These are phyloP conservation scores for Eucalyptus caleyi DNA, from an alignment of 345 rosid species.

Conservation along the genomic window DNA sequence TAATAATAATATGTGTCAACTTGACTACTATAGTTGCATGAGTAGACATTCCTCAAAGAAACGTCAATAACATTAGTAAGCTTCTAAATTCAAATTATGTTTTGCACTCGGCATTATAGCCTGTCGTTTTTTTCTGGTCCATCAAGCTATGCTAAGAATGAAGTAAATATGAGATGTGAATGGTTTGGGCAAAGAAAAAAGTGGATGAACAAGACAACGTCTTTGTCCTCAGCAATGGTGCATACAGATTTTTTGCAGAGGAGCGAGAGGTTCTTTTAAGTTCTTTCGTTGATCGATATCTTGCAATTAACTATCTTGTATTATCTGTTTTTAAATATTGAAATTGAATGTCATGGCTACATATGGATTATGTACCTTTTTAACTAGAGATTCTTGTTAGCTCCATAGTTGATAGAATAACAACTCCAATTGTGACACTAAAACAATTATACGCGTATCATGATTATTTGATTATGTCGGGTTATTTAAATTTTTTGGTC, in stretches of 20 bases:
- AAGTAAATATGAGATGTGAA: not conserved
- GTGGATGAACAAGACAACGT: not conserved
- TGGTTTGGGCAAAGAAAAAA: not conserved
- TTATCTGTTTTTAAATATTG: not conserved
- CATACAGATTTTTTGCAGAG: not conserved
- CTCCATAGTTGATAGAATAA: too few relatives aligned
- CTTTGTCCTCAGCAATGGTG: not conserved
- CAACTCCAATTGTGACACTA: not conserved
- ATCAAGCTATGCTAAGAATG: too few relatives aligned
- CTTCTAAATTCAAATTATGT: too few relatives aligned
- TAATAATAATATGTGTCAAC: too few relatives aligned
- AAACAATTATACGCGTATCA: not conserved
- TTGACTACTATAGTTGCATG: too few relatives aligned
- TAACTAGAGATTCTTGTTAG: not conserved
- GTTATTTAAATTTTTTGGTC: too few relatives aligned
- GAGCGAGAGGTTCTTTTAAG: not conserved
- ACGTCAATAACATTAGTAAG: too few relatives aligned
- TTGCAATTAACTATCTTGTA: too few relatives aligned
- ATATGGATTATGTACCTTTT: not conserved
- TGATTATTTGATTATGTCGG: not conserved
- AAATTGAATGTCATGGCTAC: not conserved
- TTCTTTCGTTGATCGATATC: too few relatives aligned
- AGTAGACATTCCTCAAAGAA: too few relatives aligned
- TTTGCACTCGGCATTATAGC: too few relatives aligned
- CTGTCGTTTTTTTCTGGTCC: accelerated